Evolutionary conservation across 805 yeast genomes (phyloP).

Genomic region (Tetrapisispora pingtungensis): DNA sequence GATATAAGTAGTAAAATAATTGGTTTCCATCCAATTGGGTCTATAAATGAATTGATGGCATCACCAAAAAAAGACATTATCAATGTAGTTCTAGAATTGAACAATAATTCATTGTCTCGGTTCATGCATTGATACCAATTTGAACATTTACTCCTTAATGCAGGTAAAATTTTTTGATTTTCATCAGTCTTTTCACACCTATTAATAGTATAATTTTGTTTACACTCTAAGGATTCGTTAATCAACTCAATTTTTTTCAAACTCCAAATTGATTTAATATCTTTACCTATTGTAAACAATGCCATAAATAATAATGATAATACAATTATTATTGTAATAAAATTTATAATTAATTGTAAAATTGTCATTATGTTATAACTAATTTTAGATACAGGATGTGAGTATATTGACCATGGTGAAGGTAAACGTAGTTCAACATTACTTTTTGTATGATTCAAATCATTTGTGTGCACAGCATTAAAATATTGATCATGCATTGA

Average conservation of each 20-base stretch:
- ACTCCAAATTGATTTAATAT: constrained; percentile 42
- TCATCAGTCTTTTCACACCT: constrained; percentile 42
- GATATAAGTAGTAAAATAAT: constrained; percentile 35
- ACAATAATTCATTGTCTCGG: constrained; percentile 34
- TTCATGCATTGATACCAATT: constrained; percentile 61
- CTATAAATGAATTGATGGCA: constrained; percentile 51
- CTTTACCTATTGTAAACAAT: constrained; percentile 42
- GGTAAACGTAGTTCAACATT: constrained; percentile 30
- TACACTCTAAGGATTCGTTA: constrained; percentile 46
- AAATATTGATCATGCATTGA: constrained; percentile 3
- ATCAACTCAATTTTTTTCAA: constrained; percentile 35
- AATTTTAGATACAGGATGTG: constrained; percentile 41
- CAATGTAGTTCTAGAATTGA: constrained; percentile 43
- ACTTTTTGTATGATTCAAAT: not conserved
- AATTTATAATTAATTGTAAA: constrained; percentile 46
- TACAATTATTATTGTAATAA: constrained; percentile 36
- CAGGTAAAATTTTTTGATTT: constrained; percentile 37
- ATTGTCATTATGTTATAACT: constrained; percentile 55
- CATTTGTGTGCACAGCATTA: not conserved
- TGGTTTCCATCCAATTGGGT: constrained; percentile 58
- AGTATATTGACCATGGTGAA: constrained; percentile 46
- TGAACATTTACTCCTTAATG: constrained; percentile 44
- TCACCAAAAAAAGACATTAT: constrained; percentile 56
- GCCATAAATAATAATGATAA: constrained; percentile 36
- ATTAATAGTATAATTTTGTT: constrained; percentile 42